Conservation (phyloP, 1,284 basidiomycete species). For the Heterobasidion annosum region DNA sequence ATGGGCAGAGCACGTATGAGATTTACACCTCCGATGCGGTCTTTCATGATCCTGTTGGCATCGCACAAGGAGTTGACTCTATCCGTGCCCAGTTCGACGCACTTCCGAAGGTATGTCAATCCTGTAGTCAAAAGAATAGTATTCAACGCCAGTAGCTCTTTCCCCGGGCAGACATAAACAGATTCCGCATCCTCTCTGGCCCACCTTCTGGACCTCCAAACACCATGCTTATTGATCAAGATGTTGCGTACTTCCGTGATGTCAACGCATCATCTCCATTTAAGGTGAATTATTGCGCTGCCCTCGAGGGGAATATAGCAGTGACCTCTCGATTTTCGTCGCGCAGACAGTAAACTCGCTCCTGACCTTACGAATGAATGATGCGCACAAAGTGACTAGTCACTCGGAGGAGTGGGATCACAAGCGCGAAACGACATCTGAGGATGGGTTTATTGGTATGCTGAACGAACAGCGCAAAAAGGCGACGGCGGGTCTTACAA, state of each 20-base stretch:
- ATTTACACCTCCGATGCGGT: conserved; percentile 34
- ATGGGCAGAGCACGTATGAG: conserved; percentile 29
- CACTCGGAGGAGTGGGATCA: conserved; percentile 45
- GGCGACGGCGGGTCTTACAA: conserved; percentile 28
- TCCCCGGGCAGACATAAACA: conserved; percentile 31
- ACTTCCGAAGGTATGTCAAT: conserved; percentile 28
- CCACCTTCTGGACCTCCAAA: conserved; percentile 26
- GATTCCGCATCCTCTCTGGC: conserved; percentile 34
- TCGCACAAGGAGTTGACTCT: conserved; percentile 31
- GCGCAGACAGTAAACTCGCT: conserved; percentile 34
- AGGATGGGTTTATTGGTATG: conserved; percentile 39
- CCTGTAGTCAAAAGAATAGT: neutral
- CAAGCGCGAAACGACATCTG: conserved; percentile 26
- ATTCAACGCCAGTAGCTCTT: conserved; percentile 24
- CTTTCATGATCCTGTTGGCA: conserved; percentile 43
- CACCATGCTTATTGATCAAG: conserved; percentile 38
- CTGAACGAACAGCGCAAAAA: conserved; percentile 40
- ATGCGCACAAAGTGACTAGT: conserved; percentile 25
- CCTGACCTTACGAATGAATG: conserved; percentile 33
- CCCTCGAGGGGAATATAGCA: neutral
- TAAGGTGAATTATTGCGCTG: conserved; percentile 21
- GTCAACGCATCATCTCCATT: conserved; percentile 26
- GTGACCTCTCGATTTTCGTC: neutral
- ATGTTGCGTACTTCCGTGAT: conserved; percentile 37
- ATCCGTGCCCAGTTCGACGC: conserved; percentile 40